Base-by-base conservation (phyloP, 345 rosid genomes). In the Populus tremula region DNA sequence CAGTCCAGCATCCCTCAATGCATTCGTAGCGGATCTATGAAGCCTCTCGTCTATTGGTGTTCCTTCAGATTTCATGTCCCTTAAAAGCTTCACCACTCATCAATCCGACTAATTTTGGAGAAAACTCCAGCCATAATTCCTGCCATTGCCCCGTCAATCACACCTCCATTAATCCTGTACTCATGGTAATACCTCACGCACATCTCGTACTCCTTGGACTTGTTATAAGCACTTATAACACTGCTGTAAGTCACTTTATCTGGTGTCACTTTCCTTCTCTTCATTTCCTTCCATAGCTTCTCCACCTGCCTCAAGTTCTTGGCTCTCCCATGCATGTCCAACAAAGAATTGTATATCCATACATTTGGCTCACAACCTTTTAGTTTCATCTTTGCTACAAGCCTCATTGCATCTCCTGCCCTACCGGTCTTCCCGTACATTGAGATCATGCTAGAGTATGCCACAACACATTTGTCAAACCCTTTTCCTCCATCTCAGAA, bases 271-370 rank as follows among this genome's bases (percentile, higher is more conserved):
- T 88, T 90, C 75, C 87, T 89, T 66, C 96, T 82, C 87, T 87
- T 83, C 93, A 94, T 91, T 72, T 94, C 96, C 78, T 85, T 92
- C 97, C 97, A 94, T 4, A 91, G 38, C 89, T 90, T 92, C 85
- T 94, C 92, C 1, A 88, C 97, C 69, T 89, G 89, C 79, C 90
- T 87, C 75, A 89, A 67, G 74, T 89, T 87, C 85, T 79, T 88
- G 29, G 74, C 96, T 69, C 89, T 89, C 1, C 97, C 94, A 31
- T 92, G 96, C 97, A 90, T 94, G 54, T 94, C 96, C 81, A 94
- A 73, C 78, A 94, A 79, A 8, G 94, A 82, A 74, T 94, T 94
- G 89, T 91, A 94, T 7, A 94, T 82, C 96, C 94, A 94, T 47
- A 91, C 90, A 77, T 92, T 94, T 17, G 94, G 98, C 69, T 82